Evolutionary conservation across 2,329 filamentous ascomycete genomes (phyloP).

Genomic region (Beauveria sp.): DNA sequence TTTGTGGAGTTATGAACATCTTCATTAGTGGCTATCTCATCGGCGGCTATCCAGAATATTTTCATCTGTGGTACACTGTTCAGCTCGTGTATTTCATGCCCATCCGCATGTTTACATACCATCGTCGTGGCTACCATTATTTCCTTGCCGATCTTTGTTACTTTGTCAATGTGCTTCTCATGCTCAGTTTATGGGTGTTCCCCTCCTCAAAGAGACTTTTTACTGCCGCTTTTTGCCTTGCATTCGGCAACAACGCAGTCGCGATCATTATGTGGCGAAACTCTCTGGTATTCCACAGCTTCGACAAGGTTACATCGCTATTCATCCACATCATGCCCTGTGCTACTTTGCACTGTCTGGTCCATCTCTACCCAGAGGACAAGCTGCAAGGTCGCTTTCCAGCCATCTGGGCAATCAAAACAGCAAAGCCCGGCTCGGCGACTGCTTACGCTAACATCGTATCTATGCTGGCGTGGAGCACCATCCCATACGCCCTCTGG

Average conservation of each 20-base stretch:
- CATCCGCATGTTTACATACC: conserved; percentile 86
- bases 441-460: conserved; percentile 69
- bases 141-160: conserved; percentile 97
- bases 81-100: conserved; percentile 96
- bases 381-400: conserved; percentile 67
- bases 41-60: conserved; percentile 74
- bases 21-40: conserved; percentile 94
- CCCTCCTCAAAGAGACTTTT: conserved; percentile 85
- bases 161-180: conserved; percentile 84
- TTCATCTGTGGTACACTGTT: conserved; percentile 85
- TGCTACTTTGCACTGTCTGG: conserved; percentile 82
- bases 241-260: conserved; percentile 93
- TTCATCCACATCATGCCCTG: conserved; percentile 99
- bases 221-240: conserved; percentile 84
- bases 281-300: conserved; percentile 93
- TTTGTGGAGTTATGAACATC: conserved; percentile 92
- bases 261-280: conserved; percentile 99
- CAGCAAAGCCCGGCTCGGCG: conserved; percentile 57
- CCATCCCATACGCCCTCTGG: conserved; percentile 87
- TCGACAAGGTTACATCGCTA: conserved; percentile 96
- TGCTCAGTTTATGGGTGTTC: conserved; percentile 83
- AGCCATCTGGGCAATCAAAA: conserved; percentile 75
- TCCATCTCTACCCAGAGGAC: conserved; percentile 67
- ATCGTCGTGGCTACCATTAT: conserved; percentile 88
- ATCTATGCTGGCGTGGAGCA: conserved; percentile 92